phyloP scores from a whole-genome alignment of 495 filamentous ascomycete genomes.

The Paragyromitra xinjiangensis region DNA sequence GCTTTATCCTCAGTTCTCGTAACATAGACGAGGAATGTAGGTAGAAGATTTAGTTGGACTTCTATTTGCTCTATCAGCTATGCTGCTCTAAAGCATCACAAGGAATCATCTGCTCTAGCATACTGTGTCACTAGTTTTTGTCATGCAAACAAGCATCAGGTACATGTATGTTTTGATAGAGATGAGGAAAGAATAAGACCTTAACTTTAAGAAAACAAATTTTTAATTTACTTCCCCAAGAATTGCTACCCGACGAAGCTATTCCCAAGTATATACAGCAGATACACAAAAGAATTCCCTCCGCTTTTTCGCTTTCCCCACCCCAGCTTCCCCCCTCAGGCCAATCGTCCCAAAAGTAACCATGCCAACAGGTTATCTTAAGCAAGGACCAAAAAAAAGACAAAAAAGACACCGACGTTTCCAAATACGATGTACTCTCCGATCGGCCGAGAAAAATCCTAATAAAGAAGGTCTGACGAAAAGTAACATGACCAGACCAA shows the following conservation, averaged over 20 bases:
- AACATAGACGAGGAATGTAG: background rate
- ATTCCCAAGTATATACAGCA: background rate
- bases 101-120: background rate
- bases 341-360: background rate
- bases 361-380: background rate
- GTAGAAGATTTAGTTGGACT: background rate
- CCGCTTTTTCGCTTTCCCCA: background rate
- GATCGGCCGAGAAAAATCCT: constrained; percentile 3
- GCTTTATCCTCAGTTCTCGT: background rate
- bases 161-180: background rate
- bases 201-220: background rate
- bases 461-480: constrained; percentile 15
- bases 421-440: constrained; percentile 11
- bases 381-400: constrained; percentile 6
- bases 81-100: background rate
- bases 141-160: background rate
- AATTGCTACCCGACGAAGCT: background rate
- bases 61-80: background rate
- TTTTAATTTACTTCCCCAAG: background rate
- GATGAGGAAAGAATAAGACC: background rate
- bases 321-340: too few species aligned
- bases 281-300: background rate
- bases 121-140: background rate
- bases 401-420: constrained; percentile 5
- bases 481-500: background rate